These are phyloP conservation scores for Penicillium dipodomyicola DNA, from an alignment of 495 filamentous ascomycete species.

Conservation along the genomic window DNA sequence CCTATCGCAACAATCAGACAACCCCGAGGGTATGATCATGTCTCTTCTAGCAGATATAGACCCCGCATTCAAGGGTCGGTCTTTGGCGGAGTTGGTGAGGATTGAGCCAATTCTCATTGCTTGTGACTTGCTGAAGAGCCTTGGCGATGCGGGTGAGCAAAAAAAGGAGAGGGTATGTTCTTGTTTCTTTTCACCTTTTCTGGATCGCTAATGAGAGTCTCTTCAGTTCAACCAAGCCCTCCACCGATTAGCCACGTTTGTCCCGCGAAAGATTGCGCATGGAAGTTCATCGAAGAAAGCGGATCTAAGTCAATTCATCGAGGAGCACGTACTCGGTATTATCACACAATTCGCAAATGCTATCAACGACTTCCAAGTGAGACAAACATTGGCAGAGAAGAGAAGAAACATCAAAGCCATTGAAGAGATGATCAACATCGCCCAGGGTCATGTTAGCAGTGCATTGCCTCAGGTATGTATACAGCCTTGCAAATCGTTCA, in stretches of 20 bases:
- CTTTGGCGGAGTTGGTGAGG: constrained; percentile 66
- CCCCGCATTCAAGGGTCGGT: constrained; percentile 61
- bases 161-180: constrained; percentile 55
- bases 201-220: neutral
- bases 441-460: constrained; percentile 64
- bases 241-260: constrained; percentile 62
- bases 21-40: constrained; percentile 69
- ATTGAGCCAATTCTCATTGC: constrained; percentile 73
- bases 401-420: constrained; percentile 75
- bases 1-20: constrained; percentile 63
- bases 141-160: constrained; percentile 63
- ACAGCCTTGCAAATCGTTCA: constrained; percentile 6
- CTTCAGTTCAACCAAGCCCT: constrained; percentile 59
- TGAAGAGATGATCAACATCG: constrained; percentile 79
- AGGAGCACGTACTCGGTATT: constrained; percentile 82
- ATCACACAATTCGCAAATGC: constrained; percentile 77
- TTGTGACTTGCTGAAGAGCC: constrained; percentile 78
- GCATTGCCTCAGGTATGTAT: constrained; percentile 84
- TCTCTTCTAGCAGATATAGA: constrained; percentile 63
- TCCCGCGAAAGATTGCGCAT: constrained; percentile 53
- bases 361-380: constrained; percentile 66
- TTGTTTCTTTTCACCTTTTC: neutral
- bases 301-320: constrained; percentile 71
- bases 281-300: constrained; percentile 49
- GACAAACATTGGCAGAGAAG: constrained; percentile 63